Evolutionary conservation across 2,329 filamentous ascomycete genomes (phyloP), one percentile per base, ranked within the genome.

Genomic region (Trichoderma sp.): DNA sequence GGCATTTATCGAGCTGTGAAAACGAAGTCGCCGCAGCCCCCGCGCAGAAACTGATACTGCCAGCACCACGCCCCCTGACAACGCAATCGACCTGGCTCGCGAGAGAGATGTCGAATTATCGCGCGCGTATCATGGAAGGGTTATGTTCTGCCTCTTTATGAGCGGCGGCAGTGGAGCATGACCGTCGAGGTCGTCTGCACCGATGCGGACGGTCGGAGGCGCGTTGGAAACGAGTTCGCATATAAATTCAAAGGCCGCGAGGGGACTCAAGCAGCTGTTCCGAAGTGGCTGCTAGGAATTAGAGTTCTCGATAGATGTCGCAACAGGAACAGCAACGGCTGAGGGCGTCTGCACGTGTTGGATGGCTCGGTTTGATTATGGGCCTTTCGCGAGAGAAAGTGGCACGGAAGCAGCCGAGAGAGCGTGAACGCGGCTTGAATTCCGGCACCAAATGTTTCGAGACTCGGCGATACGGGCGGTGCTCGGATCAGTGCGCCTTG

Each of bases 1-100:
- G 86, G 86, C 86, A 88, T 88, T 77, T 77, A 79, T 74, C 72
- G 71, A 73, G 39, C 39, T 28, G 60, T 62, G 47, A 60, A 36
- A 43, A 53, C 43, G 24, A 60, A 68, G 26, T 53, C 70, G 72
- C 72, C 68, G 70, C 71, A 71, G 62, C 63, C 70, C 72, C 70
- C 69, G 70, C 73, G 56, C 56, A 36, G 18, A 43, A 67, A 64
- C 56, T 53, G 63, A 51, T 53, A 53, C 64, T 64, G 65, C 69
- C 63, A 56, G 60, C 62, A 71, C 68, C 68, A 66, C 47, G 62
- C 70, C 74, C 72, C 75, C 72, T 67, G 39, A 26, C 71, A 71
- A 73, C 72, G 66, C 72, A 71, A 70, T 34, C 64, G 63, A 51
- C 70, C 71, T 72, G 60, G 65, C 61, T 74, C 63, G 39, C 39